Evolutionary conservation across 306 rosid species (phyloP).

Genomic region (Benincasa hispida): DNA sequence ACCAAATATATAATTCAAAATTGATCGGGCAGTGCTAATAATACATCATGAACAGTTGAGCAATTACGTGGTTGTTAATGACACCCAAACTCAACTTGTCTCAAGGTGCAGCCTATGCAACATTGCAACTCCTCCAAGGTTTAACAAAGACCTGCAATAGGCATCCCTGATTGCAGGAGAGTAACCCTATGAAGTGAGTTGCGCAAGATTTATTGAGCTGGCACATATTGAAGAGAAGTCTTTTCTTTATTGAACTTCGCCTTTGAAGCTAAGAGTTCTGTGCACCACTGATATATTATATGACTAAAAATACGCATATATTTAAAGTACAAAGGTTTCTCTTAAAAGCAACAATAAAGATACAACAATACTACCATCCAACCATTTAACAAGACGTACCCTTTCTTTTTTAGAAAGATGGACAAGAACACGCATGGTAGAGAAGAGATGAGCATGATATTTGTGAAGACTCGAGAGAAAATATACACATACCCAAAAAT

Average conservation of each 20-base stretch:
- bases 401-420: background rate
- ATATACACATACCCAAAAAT: conserved; percentile 50
- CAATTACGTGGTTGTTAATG: background rate
- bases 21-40: background rate
- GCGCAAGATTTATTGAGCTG: background rate
- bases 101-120: background rate
- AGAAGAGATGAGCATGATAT: background rate
- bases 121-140: background rate
- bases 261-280: background rate
- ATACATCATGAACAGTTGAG: background rate
- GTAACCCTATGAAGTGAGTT: background rate
- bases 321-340: background rate
- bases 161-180: background rate
- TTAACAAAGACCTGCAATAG: background rate
- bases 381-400: background rate
- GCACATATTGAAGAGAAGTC: background rate
- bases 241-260: background rate
- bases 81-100: background rate
- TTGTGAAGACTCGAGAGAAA: background rate
- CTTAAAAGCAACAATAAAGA: background rate
- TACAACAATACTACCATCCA: background rate
- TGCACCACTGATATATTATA: background rate
- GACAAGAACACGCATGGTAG: background rate
- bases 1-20: background rate
- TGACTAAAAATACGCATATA: background rate